Percentiles rank a stretch among this genome's conserved stretches.
Evolutionary conservation across 371 early-diverging fungal species (phyloP).

Genomic region (Apophysomyces trapeziformis): DNA sequence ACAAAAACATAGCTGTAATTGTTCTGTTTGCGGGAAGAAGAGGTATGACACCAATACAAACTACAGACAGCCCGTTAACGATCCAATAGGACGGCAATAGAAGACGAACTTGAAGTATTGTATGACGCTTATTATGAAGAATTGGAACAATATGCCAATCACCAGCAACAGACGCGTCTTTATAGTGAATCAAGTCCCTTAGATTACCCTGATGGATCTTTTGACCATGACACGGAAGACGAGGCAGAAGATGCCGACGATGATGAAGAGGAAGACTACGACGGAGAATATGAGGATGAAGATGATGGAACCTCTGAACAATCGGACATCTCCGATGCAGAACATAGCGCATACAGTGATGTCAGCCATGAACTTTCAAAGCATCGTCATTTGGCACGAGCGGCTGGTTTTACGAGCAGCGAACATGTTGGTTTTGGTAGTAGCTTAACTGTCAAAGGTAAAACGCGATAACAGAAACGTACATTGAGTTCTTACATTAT

Average conservation of each 20-base stretch:
- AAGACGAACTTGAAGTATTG: constrained; percentile 87
- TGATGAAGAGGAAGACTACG: constrained; percentile 34
- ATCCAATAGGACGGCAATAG: constrained; percentile 78
- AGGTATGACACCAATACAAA: constrained; percentile 52
- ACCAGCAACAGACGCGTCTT: constrained; percentile 64
- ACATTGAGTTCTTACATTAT: neutral
- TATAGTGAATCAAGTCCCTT: constrained; percentile 26
- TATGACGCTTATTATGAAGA: constrained; percentile 95
- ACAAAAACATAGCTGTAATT: constrained; percentile 88
- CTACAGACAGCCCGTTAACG: neutral
- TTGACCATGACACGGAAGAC: constrained; percentile 24
- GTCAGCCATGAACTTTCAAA: constrained; percentile 12
- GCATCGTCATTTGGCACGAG: constrained; percentile 10
- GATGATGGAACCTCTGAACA: constrained; percentile 58
- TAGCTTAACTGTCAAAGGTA: constrained; percentile 73
- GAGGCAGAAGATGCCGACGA: constrained; percentile 32
- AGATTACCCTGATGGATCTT: constrained; percentile 1
- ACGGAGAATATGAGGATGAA: constrained; percentile 36
- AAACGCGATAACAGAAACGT: neutral
- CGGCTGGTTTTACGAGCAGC: constrained; percentile 4
- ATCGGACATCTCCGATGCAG: constrained; percentile 42
- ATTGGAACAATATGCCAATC: constrained; percentile 85
- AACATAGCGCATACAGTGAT: constrained; percentile 14
- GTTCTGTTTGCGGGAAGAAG: constrained; percentile 90
- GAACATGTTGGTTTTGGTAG: constrained; percentile 66